phyloP scores from a whole-genome alignment of 1,284 basidiomycete species.

The Heterobasidion annosum region DNA sequence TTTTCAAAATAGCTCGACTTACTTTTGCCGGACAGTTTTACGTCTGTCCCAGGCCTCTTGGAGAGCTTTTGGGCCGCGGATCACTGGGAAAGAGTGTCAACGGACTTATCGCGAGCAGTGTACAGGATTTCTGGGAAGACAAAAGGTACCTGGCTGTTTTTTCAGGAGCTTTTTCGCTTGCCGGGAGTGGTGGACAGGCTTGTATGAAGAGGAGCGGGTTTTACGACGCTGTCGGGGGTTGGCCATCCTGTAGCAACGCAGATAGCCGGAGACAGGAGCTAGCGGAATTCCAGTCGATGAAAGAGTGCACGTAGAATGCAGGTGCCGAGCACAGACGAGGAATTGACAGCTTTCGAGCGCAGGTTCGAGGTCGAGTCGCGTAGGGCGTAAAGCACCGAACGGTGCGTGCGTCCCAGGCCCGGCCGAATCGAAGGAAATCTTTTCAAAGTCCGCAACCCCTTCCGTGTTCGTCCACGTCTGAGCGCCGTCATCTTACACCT shows the following conservation, averaged over 20 bases:
- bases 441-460: not conserved
- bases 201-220: slow-evolving; percentile 62
- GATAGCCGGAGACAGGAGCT: slow-evolving; percentile 1
- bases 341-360: not conserved
- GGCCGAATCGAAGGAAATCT: not conserved
- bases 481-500: not conserved
- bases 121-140: not conserved
- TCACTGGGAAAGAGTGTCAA: slow-evolving; percentile 36
- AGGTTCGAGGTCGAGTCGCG: not conserved
- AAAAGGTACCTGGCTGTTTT: slow-evolving; percentile 60
- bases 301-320: not conserved
- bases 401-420: not conserved
- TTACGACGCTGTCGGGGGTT: slow-evolving; percentile 89
- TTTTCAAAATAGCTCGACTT: slow-evolving; percentile 20
- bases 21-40: slow-evolving; percentile 95
- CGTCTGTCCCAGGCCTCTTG: slow-evolving; percentile 84
- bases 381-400: not conserved
- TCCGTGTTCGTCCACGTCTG: not conserved
- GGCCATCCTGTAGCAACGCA: slow-evolving; percentile 49
- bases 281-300: slow-evolving; percentile 2
- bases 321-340: not conserved
- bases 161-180: slow-evolving; percentile 68
- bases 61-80: slow-evolving; percentile 77
- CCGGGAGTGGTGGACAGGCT: slow-evolving; percentile 59
- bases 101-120: not conserved